These are phyloP conservation scores for Cystobasidium ongulense DNA, from an alignment of 768 basidiomycete species.

Conservation along the genomic window DNA sequence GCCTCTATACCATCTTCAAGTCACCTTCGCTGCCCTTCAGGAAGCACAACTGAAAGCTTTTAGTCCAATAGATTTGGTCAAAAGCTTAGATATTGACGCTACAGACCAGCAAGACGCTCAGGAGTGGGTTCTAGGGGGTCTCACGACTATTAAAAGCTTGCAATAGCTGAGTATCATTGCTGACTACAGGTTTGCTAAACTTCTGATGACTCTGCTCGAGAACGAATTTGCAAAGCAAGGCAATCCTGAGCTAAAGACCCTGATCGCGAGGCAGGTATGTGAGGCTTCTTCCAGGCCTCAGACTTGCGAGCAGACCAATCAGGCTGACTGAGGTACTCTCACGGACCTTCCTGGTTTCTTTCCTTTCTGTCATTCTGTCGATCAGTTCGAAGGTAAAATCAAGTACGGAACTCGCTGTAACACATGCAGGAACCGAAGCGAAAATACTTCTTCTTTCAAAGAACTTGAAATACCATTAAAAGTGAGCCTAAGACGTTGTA, in stretches of 20 bases:
- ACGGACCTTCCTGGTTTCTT: neutral
- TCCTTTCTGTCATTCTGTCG: slow-evolving; percentile 14
- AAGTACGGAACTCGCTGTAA: slow-evolving; percentile 72
- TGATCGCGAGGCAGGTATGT: slow-evolving; percentile 64
- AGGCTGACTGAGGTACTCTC: too few species aligned
- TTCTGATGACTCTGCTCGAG: slow-evolving; percentile 84
- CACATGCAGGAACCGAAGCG: slow-evolving; percentile 60
- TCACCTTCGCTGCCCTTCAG: slow-evolving; percentile 70
- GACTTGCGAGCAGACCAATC: neutral
- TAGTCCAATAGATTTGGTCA: slow-evolving; percentile 75
- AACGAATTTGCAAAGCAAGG: slow-evolving; percentile 77
- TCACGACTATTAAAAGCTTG: neutral
- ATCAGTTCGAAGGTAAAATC: slow-evolving; percentile 76
- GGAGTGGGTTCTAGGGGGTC: slow-evolving; percentile 56
- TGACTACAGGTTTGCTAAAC: slow-evolving; percentile 71
- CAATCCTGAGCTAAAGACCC: slow-evolving; percentile 55
- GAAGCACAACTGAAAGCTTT: slow-evolving; percentile 61
- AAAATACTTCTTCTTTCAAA: slow-evolving; percentile 63
- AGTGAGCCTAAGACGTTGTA: slow-evolving; percentile 48
- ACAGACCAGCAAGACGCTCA: slow-evolving; percentile 94
- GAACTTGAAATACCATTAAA: slow-evolving; percentile 81
- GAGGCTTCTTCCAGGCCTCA: neutral
- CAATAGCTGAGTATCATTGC: neutral
- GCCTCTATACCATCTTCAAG: slow-evolving; percentile 48
- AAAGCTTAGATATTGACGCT: slow-evolving; percentile 69